These are phyloP conservation scores for Volvariella volvacea DNA, from an alignment of 1,284 basidiomycete species.

Conservation along the genomic window DNA sequence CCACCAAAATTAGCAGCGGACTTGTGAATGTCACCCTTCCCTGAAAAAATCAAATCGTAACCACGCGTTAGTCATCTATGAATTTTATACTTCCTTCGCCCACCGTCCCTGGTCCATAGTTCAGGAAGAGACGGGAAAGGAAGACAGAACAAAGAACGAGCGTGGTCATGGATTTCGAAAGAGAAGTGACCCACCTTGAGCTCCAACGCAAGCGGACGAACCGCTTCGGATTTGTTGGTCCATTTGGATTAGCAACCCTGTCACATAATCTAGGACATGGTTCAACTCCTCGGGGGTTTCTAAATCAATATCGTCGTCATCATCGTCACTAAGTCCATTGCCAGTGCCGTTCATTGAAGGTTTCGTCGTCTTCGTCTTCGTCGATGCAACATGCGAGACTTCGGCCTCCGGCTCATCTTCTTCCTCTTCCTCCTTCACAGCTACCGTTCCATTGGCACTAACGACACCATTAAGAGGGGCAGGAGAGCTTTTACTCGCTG, in stretches of 20 bases:
- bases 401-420: conserved; percentile 15
- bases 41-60: too few species aligned
- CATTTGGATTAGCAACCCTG: conserved; percentile 9
- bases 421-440: conserved; percentile 24
- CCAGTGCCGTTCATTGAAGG: conserved; percentile 11
- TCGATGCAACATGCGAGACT: conserved; percentile 8
- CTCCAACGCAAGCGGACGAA: too few species aligned
- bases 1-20: too few species aligned
- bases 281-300: conserved; percentile 44
- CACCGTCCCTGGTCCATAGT: too few species aligned
- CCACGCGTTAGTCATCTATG: too few species aligned
- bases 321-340: conserved; percentile 5
- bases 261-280: conserved; percentile 44
- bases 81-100: too few species aligned
- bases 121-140: too few species aligned
- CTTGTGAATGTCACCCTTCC: too few species aligned
- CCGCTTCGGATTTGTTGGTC: too few species aligned
- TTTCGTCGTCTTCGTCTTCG: conserved; percentile 10
- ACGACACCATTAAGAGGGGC: neutral
- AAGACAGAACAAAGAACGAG: too few species aligned
- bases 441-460: conserved; percentile 13
- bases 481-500: neutral
- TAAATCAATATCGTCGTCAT: conserved; percentile 17
- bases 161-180: too few species aligned
- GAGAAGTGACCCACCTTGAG: too few species aligned